Percentiles rank a stretch among this genome's conserved stretches.
Conservation (phyloP, 805 yeast species). For the Ascoidea tarda region DNA sequence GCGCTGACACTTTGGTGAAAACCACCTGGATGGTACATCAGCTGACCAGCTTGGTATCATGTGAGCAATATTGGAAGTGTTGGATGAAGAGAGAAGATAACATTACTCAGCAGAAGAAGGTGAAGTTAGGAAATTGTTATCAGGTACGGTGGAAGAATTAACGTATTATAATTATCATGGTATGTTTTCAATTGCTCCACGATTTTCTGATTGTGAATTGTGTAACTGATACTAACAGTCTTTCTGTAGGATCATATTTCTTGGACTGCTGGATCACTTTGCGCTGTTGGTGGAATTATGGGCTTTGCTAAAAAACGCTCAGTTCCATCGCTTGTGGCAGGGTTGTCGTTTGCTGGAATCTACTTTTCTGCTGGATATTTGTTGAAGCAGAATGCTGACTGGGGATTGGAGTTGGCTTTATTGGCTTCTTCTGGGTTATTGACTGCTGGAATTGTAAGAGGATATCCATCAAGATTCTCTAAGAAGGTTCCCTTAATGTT, state of each 20-base stretch:
- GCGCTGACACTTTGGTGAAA: no score
- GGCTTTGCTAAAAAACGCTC: conserved; percentile 63
- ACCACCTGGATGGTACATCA: no score
- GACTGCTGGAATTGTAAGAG: conserved; percentile 62
- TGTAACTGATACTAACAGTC: background rate
- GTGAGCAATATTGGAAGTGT: no score
- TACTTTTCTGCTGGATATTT: conserved; percentile 69
- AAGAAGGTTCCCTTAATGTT: conserved; percentile 69
- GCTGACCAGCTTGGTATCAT: no score
- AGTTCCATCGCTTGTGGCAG: conserved; percentile 70
- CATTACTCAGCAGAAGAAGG: no score
- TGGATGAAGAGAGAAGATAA: no score
- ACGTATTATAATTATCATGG: no score
- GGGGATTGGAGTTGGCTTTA: conserved; percentile 72
- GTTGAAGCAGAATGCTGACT: conserved; percentile 55
- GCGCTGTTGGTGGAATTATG: conserved; percentile 56
- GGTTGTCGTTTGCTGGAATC: conserved; percentile 41
- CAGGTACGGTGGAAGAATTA: no score
- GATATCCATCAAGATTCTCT: conserved; percentile 38
- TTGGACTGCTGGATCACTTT: conserved; percentile 52
- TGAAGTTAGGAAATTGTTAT: no score
- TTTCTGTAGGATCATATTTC: conserved; percentile 58
- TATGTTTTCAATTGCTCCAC: no score
- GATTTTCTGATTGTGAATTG: no score
- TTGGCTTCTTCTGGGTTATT: conserved; percentile 54